These are phyloP conservation scores for Fusarium continuum DNA, from an alignment of 2,329 filamentous ascomycete species.

Conservation along the genomic window DNA sequence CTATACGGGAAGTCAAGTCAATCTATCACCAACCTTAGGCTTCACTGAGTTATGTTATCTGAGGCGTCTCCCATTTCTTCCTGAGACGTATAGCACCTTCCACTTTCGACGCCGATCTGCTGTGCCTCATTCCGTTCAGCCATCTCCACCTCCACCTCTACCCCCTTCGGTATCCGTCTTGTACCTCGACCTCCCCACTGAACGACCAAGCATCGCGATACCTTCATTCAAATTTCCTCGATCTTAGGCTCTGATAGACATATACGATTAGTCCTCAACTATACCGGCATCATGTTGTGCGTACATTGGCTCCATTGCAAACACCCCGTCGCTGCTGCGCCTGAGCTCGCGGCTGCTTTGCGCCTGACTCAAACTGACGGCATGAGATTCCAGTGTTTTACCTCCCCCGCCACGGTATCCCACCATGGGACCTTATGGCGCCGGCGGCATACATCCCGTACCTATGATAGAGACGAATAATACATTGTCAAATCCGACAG, in stretches of 20 bases:
- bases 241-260: not conserved
- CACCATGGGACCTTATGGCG: constrained; percentile 74
- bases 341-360: constrained; percentile 15
- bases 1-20: not conserved
- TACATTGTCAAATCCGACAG: constrained; percentile 79
- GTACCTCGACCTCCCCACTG: not conserved
- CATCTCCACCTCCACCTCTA: constrained; percentile 13
- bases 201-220: constrained; percentile 27
- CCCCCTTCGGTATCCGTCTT: constrained; percentile 3
- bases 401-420: constrained; percentile 89
- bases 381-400: constrained; percentile 69
- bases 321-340: not conserved
- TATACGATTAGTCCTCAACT: not conserved
- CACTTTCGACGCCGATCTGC: constrained; percentile 12
- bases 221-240: not conserved
- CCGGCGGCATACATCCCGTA: constrained; percentile 71
- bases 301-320: constrained; percentile 15
- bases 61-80: not conserved
- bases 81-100: constrained; percentile 13
- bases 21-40: not conserved
- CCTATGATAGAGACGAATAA: constrained; percentile 96
- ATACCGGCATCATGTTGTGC: constrained; percentile 40
- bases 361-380: constrained; percentile 31
- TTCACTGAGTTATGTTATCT: not conserved
- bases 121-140: constrained; percentile 29